Evolutionary conservation across 305 asterid genomes (phyloP), one percentile per base, ranked within the genome.

Genomic region (Fraxinus nigra): DNA sequence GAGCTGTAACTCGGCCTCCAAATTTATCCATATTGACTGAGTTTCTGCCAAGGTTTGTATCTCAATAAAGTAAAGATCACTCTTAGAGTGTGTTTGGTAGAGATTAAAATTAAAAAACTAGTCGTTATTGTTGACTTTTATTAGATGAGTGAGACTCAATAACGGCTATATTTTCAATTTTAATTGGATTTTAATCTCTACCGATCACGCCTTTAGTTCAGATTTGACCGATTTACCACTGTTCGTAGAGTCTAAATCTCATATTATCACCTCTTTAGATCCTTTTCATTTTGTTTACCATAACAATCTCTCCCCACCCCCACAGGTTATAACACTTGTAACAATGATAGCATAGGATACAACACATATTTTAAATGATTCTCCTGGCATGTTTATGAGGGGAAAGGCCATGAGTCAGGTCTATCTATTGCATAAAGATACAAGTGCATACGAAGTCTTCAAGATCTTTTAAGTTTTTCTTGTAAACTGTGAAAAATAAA

Each of bases 1-100:
- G 99, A 84, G 99, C 99, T 1, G 98, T 95, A 79, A 89, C 94
- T 40, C 93, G 87, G 20, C 98, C 99, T 78, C 99, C 99, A 43
- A 92, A 94, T 87, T 90, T 95, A 87, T 95, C 99, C 82, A 95
- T 95, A 89, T 82, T 95, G 89, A 95, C 99, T 1, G 99, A 95
- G 82, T 95, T 85, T 83, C 93, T 95, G 30, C 98, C 98, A 80
- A 95, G 99, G 99, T 95, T 83, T 83, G 80, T 80, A 72, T 79
- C 67, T 79, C 70, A 82, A 78, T 81, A 51, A 24, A 56, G 67
- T 48, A 24, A 11, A 30, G 80, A 28, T 14, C 7, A 16, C 40
- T 35, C 34, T 11, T 43, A 28, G 30, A 28, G 30, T 28, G 30
- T 28, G 30, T 28, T 28, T 28, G 30, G 30, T 1, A 28, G 30